Percentiles rank a stretch among this genome's conserved stretches.
phyloP scores from a whole-genome alignment of 495 filamentous ascomycete genomes.

The Aspergillus bertholletiae region DNA sequence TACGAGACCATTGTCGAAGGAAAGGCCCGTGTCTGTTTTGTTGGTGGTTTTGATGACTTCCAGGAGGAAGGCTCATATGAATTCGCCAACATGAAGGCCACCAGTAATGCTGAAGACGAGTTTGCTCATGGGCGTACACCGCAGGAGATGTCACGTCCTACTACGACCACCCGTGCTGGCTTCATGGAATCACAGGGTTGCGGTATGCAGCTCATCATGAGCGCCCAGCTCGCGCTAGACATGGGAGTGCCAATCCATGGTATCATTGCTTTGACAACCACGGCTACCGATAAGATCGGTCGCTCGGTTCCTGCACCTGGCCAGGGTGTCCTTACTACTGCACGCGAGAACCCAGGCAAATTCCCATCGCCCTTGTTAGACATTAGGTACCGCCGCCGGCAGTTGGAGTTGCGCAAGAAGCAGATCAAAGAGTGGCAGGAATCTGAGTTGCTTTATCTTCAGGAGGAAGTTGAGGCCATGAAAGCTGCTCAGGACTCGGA shows the following conservation, averaged over 20 bases:
- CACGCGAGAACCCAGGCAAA: conserved; percentile 83
- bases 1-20: conserved; percentile 97
- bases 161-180: conserved; percentile 91
- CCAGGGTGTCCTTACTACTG: conserved; percentile 96
- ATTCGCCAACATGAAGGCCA: conserved; percentile 99
- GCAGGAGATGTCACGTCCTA: conserved; percentile 95
- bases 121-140: conserved; percentile 94
- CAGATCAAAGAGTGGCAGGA: conserved; percentile 96
- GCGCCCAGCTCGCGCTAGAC: conserved; percentile 87
- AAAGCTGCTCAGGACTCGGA: conserved; percentile 67
- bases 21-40: conserved; percentile 94
- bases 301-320: conserved; percentile 95
- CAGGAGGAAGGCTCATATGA: conserved; percentile 98
- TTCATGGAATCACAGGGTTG: conserved; percentile 99
- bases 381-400: conserved; percentile 92
- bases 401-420: conserved; percentile 86
- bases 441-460: conserved; percentile 86
- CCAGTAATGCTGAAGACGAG: conserved; percentile 93
- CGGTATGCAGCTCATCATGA: conserved; percentile 98
- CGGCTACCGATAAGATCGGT: conserved; percentile 99
- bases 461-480: conserved; percentile 88
- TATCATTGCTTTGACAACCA: conserved; percentile 88
- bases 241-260: conserved; percentile 99
- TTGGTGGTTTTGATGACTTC: conserved; percentile 99
- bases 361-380: conserved; percentile 94